Conservation (phyloP, 257 asterid genomes). For the Solanum lycopersicoides region DNA sequence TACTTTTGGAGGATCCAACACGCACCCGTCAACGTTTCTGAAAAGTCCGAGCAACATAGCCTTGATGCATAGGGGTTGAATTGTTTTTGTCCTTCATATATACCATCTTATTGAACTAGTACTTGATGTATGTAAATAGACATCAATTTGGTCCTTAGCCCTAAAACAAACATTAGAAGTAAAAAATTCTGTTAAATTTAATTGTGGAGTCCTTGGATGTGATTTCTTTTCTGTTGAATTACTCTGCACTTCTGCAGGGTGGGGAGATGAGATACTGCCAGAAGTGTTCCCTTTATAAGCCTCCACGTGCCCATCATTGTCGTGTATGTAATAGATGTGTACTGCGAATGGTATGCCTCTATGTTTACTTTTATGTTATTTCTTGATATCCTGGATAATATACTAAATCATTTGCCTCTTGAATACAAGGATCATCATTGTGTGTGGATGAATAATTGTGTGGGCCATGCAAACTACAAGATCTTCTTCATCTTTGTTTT, state of each 20-base stretch:
- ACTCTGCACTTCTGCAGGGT: conserved; percentile 75
- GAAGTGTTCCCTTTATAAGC: conserved; percentile 80
- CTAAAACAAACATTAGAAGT: neutral
- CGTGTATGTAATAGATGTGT: conserved; percentile 88
- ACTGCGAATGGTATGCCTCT: conserved; percentile 71
- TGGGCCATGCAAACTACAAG: conserved; percentile 91
- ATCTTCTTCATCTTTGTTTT: conserved; percentile 59
- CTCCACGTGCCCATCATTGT: conserved; percentile 96
- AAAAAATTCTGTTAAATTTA: neutral
- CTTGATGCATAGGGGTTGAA: neutral
- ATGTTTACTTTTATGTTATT: conserved; percentile 15
- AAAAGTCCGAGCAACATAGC: too few species aligned
- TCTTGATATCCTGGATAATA: conserved; percentile 19
- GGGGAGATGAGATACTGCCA: conserved; percentile 91
- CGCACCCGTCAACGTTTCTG: too few species aligned
- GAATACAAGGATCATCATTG: conserved; percentile 89
- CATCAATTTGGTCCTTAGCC: neutral
- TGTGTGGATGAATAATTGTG: conserved; percentile 89
- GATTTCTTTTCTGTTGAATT: neutral
- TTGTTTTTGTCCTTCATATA: neutral
- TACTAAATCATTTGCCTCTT: conserved; percentile 24
- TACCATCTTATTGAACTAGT: neutral
- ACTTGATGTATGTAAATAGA: neutral
- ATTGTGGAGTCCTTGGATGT: neutral
- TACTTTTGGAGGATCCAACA: too few species aligned